Conservation (phyloP, 345 rosid species). For the Pseudoturritis turrita region DNA sequence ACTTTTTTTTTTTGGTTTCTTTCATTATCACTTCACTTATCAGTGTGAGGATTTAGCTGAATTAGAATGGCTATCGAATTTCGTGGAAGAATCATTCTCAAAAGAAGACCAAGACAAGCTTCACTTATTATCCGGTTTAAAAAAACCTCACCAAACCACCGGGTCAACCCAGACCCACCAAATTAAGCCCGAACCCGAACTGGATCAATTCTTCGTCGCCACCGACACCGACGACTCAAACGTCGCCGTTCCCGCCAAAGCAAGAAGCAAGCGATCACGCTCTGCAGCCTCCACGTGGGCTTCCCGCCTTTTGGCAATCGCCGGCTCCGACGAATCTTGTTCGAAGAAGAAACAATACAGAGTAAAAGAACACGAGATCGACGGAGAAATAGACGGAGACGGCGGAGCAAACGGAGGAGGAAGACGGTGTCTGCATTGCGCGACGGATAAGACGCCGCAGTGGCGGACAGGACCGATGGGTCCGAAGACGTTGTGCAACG, state of each 20-base stretch:
- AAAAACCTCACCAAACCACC: constrained; percentile 33
- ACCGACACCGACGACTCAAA: constrained; percentile 34
- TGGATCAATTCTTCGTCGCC: constrained; percentile 4
- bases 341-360: constrained; percentile 13
- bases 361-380: constrained; percentile 34
- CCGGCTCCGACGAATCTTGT: constrained; percentile 2
- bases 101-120: constrained; percentile 85
- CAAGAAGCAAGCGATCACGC: constrained; percentile 93
- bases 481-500: constrained; percentile 61
- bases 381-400: constrained; percentile 6
- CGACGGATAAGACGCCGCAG: constrained; percentile 36
- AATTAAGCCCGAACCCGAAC: constrained; percentile 28
- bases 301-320: constrained; percentile 50
- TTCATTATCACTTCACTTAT: not conserved
- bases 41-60: constrained; percentile 92
- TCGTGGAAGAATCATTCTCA: constrained; percentile 94
- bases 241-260: constrained; percentile 75
- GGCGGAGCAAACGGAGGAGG: constrained; percentile 33
- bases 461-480: constrained; percentile 40
- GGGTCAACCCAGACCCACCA: constrained; percentile 35
- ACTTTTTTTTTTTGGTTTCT: not conserved
- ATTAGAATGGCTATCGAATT: constrained; percentile 94
- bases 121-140: constrained; percentile 69
- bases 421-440: constrained; percentile 29
- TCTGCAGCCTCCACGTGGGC: constrained; percentile 85